Base-by-base conservation (phyloP, 2,329 filamentous ascomycete genomes). In the Tricladium varicosporioides region DNA sequence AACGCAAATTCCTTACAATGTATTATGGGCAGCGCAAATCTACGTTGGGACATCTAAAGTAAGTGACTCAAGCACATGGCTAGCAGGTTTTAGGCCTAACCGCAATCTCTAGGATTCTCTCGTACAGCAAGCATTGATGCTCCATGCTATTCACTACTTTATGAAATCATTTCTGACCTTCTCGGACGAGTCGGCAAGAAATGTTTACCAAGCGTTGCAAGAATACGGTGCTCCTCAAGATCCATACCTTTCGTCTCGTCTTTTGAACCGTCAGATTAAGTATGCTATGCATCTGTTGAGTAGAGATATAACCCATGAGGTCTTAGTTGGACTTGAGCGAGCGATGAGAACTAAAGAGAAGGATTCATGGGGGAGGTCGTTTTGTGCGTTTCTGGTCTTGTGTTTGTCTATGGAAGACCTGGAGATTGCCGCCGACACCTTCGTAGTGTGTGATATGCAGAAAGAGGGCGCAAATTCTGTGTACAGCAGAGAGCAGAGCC, bases 81-180 rank as follows among this genome's bases (percentile, higher is more conserved):
- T 14, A 46, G n/a, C 15, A 14, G 32, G 40, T 14, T 22, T 18
- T 56, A 10, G 54, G 18, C 36, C 27, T n/a, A 16, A 47, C 32
- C 46, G 36, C 11, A 5, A 10, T 10, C 27, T 19, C 33, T 33
- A 64, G 62, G 43, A 44, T 15, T 49, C 58, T 4, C 56, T 66
- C 10, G 51, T 65, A 11, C 49, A 50, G 14, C 61, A 61, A 36
- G 65, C 56, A 1, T 16, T 67, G 19, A 63, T 59, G 58, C 58
- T 67, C 1, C 65, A 67, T 45, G 63, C 60, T 14, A 64, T 65
- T n/a, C 63, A 65, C 18, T 65, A 65, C 53, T 67, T 61, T 32
- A 64, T 67, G 61, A 53, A 59, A 15, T 54, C 50, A 7, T 53
- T 67, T 7, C 15, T 65, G 1, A 67, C 64, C 1, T 63, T 67